Conservation (phyloP, 2,329 filamentous ascomycete species). For the Rutstroemia sp. region DNA sequence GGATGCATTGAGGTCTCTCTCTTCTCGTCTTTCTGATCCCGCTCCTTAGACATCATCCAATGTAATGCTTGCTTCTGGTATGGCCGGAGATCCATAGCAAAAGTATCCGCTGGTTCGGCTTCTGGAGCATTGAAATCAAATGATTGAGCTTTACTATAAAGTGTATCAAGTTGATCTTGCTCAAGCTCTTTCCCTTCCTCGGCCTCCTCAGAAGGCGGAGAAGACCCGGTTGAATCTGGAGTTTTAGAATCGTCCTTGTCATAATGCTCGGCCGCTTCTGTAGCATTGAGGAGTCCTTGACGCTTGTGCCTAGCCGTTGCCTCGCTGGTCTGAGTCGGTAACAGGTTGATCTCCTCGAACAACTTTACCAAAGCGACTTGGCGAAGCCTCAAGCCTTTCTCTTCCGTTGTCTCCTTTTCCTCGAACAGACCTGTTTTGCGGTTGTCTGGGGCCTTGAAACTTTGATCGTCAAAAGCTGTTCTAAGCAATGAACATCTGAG, state of each 20-base stretch:
- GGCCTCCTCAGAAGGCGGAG: slow-evolving; percentile 47
- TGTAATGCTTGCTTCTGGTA: slow-evolving; percentile 94
- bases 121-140: slow-evolving; percentile 92
- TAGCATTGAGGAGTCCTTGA: slow-evolving; percentile 79
- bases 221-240: slow-evolving; percentile 27
- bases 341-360: slow-evolving; percentile 80
- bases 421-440: slow-evolving; percentile 70
- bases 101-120: slow-evolving; percentile 74
- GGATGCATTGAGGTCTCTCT: slow-evolving; percentile 87
- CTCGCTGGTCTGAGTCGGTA: slow-evolving; percentile 67
- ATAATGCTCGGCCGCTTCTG: slow-evolving; percentile 77
- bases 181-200: slow-evolving; percentile 90
- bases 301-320: slow-evolving; percentile 70
- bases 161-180: slow-evolving; percentile 85
- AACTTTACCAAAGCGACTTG: slow-evolving; percentile 85
- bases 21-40: slow-evolving; percentile 58
- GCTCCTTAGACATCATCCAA: slow-evolving; percentile 96
- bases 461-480: slow-evolving; percentile 61
- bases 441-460: slow-evolving; percentile 60
- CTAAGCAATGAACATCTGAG: slow-evolving; percentile 69
- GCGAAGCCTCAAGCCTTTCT: slow-evolving; percentile 72
- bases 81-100: slow-evolving; percentile 74
- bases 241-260: slow-evolving; percentile 44
- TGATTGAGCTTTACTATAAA: slow-evolving; percentile 94
- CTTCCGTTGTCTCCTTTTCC: slow-evolving; percentile 76